Evolutionary conservation across 1,284 basidiomycete genomes (phyloP).

Genomic region (Irpex sp.): DNA sequence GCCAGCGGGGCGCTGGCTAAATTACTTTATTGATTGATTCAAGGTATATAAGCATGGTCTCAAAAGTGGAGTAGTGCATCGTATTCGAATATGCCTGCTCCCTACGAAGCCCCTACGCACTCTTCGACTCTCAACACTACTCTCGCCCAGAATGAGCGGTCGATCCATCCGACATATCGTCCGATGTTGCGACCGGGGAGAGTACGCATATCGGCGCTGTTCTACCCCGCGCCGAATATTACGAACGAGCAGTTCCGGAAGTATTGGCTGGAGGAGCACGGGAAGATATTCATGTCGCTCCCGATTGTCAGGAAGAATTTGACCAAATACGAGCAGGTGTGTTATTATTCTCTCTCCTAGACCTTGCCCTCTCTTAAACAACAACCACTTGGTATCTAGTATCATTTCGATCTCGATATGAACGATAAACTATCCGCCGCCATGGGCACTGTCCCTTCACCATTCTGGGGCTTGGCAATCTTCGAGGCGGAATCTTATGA

Average conservation of each 20-base stretch:
- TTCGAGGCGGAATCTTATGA: slow-evolving; percentile 23
- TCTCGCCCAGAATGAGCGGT: not conserved
- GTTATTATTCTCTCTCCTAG: not conserved
- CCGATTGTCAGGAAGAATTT: slow-evolving; percentile 22
- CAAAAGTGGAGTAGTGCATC: not conserved
- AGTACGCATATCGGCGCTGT: slow-evolving; percentile 15
- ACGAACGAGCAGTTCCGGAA: slow-evolving; percentile 16
- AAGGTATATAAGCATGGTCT: too few species aligned
- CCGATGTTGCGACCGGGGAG: slow-evolving; percentile 14
- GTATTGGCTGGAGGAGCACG: slow-evolving; percentile 21
- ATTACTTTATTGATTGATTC: too few species aligned
- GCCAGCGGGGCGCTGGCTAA: too few species aligned
- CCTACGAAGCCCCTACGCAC: not conserved
- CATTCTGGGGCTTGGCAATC: slow-evolving; percentile 17
- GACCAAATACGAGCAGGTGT: slow-evolving; percentile 22
- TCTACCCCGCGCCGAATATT: slow-evolving; percentile 15
- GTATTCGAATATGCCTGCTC: not conserved
- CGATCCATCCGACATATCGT: not conserved
- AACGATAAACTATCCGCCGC: slow-evolving; percentile 9
- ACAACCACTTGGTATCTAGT: slow-evolving; percentile 6
- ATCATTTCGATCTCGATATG: slow-evolving; percentile 16
- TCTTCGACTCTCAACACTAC: not conserved
- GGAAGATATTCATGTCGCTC: slow-evolving; percentile 17
- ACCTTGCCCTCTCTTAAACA: not conserved
- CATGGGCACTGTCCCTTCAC: slow-evolving; percentile 11